Evolutionary conservation across 1,284 basidiomycete species (phyloP), one percentile per base, ranked within the genome.

Genomic region (Ceratobasidium theobromae): DNA sequence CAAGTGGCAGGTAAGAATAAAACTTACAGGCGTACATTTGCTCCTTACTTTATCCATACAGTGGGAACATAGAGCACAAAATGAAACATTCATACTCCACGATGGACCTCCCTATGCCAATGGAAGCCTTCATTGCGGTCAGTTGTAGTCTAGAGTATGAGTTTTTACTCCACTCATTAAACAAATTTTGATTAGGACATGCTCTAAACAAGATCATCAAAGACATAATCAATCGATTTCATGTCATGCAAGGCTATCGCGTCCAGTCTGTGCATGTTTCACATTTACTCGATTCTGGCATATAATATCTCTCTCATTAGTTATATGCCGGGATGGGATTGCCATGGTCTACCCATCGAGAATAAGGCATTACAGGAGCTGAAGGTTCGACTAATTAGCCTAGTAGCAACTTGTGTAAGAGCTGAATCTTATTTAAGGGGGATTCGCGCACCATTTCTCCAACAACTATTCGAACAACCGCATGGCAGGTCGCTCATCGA

Each of bases 41-140:
- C 18, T 12, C 16, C 38, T 41, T 38, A 35, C 30, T 27, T 16
- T n/a, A n/a, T 27, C 5, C 58, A 25, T 12, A 27, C 38, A 94
- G 91, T 83, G 79, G 75, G 77, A 86, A 69, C 84, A 89, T 72
- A 83, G 81, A 27, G 76, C 81, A 25, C 83, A 88, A 1, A 53
- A 14, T 4, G 82, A 86, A 0, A 73, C 86, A 51, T 98, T 95
- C 74, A 87, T 98, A 25, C 80, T 97, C 53, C 95, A 97, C 72
- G 97, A 99, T 75, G 97, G 97, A 0, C 97, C 97, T 23, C 97
- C 96, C 0, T 99, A 99, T 73, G 97, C 97, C 0, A 99, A 99
- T 75, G 97, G 97, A 0, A 84, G 91, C 72, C 78, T 99, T 51
- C 97, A 99, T 74, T 95, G 96, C 81, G 96, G 95, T 94, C 70